phyloP scores from a whole-genome alignment of 257 asterid species.

The Paulownia fortunei region DNA sequence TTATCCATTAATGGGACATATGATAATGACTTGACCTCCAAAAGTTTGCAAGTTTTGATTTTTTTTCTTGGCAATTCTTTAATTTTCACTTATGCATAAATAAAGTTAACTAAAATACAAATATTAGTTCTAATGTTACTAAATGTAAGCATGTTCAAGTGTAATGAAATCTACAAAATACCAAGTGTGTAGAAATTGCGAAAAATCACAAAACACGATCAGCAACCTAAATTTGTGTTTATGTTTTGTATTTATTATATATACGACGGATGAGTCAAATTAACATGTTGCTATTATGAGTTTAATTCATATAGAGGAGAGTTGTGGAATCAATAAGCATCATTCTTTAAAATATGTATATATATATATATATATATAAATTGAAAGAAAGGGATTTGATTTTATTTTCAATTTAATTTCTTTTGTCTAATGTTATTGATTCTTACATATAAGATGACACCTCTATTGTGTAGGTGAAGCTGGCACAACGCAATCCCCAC shows the following conservation, averaged over 20 bases:
- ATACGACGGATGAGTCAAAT: too few species aligned
- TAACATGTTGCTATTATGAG: too few species aligned
- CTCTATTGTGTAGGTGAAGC: background rate
- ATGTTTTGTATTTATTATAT: too few species aligned
- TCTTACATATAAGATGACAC: background rate
- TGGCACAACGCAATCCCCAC: background rate
- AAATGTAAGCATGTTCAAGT: background rate
- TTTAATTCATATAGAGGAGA: too few species aligned
- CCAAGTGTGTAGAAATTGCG: background rate
- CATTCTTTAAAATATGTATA: too few species aligned
- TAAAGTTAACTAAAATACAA: background rate
- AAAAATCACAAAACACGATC: too few species aligned
- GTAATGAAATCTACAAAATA: background rate
- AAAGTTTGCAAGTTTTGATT: background rate
- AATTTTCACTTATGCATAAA: background rate
- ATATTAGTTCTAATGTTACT: background rate
- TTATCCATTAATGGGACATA: background rate
- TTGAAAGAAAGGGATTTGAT: background rate
- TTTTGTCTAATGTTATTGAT: background rate
- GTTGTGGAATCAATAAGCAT: too few species aligned
- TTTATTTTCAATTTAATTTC: background rate
- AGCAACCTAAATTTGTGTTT: too few species aligned
- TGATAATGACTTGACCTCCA: slow-evolving; percentile 1
- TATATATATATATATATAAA: too few species aligned
- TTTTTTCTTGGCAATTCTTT: background rate